Base-by-base conservation (phyloP, 352 stramenopile species). In the Pythium oligandrum region DNA sequence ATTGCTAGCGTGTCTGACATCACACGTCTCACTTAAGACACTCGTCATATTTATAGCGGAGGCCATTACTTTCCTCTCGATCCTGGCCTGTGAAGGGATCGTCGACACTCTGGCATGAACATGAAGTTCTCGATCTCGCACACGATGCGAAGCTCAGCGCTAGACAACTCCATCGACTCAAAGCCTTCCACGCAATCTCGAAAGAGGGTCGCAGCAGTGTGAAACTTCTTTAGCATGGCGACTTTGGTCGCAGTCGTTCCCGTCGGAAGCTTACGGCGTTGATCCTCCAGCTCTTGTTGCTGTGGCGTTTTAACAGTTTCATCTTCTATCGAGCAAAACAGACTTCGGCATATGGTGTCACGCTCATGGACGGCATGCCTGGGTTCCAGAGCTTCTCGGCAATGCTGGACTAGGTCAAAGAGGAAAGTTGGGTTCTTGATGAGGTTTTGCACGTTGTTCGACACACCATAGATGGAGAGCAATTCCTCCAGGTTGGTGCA, bases 291-390 rank as follows among this genome's bases (percentile, higher is more conserved):
- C 35, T 82, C 74, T 34, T 73, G 72, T 42, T 85, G 71, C 47
- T 84, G 76, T 4, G 64, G 47, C 1, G 70, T 78, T 47, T 89
- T 89, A 8, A 48, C 55, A 10, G 69, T 40, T 48, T 86, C 78
- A 8, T 72, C 61, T 40, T 76, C 64, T 9, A 86, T 44, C 6
- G 75, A 89, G 44, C 78, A 89, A n/a, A 83, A 62, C 2, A 89
- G 49, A 37, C 75, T 86, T 26, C 54, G 57, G 44, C 78, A 89
- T 2, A 46, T 42, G 17, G 55, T 62, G 37, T 81, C 75, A 38
- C 71, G 70, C n/a, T 64, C 53, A 40, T 86, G 75, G 45, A 82
- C 70, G 3, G 6, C 10, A 43, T 86, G 75, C 4, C 57, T 51
- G 35, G 64, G 63, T 31, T 60, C 62, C 3, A 79, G 6, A 46